phyloP scores from a whole-genome alignment of 176 grass and related monocot species.

The Panicum miliaceum region DNA sequence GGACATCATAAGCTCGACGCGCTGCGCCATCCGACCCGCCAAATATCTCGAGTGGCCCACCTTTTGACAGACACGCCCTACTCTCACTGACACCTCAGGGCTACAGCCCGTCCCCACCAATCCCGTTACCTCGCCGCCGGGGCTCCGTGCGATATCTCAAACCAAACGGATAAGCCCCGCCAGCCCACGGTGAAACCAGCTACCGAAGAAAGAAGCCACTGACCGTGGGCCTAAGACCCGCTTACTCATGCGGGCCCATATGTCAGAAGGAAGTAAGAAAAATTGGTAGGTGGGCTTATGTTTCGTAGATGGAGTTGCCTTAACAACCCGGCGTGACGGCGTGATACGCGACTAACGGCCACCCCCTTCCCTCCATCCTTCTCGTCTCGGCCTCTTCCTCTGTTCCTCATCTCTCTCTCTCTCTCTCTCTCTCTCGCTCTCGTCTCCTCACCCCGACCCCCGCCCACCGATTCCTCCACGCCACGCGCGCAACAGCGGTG shows the following conservation, averaged over 20 bases:
- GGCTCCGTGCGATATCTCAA: conserved; percentile 25
- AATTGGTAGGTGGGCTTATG: neutral
- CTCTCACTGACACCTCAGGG: conserved; percentile 36
- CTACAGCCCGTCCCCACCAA: conserved; percentile 1
- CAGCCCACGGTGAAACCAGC: neutral
- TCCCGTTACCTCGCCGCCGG: conserved; percentile 2
- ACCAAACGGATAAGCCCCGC: conserved; percentile 42
- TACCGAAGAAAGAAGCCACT: rapidly evolving
- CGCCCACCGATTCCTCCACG: conserved; percentile 38
- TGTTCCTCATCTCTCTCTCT: conserved; percentile 38
- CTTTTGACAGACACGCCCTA: conserved; percentile 10
- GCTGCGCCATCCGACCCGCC: conserved; percentile 50
- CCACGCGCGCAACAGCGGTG: conserved; percentile 1
- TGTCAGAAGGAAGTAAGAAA: neutral
- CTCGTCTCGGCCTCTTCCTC: conserved; percentile 36
- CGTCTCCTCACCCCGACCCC: neutral
- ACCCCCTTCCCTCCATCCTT: conserved; percentile 5
- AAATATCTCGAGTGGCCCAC: conserved; percentile 49
- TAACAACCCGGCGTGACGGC: conserved; percentile 52
- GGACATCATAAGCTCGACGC: conserved; percentile 32
- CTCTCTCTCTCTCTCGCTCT: no score
- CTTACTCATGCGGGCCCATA: rapidly evolving
- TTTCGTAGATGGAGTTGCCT: neutral
- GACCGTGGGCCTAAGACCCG: rapidly evolving
- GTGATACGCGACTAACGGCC: conserved; percentile 30